Percentiles rank a stretch among this genome's conserved stretches.
Evolutionary conservation across 1,284 basidiomycete species (phyloP).

Genomic region (Trichosporon inkin): DNA sequence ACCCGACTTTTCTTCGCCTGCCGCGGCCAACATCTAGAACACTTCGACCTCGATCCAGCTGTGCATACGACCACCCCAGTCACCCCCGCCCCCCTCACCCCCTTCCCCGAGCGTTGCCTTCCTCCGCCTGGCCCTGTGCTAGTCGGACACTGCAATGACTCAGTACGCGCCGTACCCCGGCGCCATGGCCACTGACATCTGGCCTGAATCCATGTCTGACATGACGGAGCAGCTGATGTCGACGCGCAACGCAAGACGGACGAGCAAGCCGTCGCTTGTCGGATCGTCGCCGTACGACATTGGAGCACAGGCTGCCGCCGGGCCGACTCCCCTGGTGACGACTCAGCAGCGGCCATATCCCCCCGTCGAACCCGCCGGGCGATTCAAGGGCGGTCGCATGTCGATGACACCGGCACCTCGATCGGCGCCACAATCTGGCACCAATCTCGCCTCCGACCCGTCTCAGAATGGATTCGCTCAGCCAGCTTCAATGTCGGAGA

Average conservation of each 20-base stretch:
- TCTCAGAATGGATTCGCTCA: not conserved
- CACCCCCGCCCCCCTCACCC: not conserved
- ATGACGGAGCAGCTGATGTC: conserved; percentile 22
- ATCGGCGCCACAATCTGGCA: not conserved
- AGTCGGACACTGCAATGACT: conserved; percentile 1
- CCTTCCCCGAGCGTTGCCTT: not conserved
- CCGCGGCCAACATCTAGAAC: not conserved
- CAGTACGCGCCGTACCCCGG: conserved; percentile 23
- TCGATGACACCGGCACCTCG: not conserved
- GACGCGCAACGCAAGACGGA: conserved; percentile 20
- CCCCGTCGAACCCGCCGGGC: not conserved
- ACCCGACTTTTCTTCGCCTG: not conserved
- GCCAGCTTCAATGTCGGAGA: not conserved
- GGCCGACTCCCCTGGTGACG: conserved; percentile 16
- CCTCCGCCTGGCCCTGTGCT: not conserved
- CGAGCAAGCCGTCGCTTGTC: conserved; percentile 9
- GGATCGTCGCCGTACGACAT: conserved; percentile 19
- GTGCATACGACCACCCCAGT: not conserved
- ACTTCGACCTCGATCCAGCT: not conserved
- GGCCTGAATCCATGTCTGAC: conserved; percentile 20
- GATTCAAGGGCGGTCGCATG: not conserved
- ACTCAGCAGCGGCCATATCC: not conserved
- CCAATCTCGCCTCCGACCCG: not conserved
- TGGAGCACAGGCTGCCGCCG: conserved; percentile 16
- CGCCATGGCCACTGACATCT: conserved; percentile 18